Conservation (phyloP, 2,329 filamentous ascomycete genomes). For the Hypoxylon sp. region DNA sequence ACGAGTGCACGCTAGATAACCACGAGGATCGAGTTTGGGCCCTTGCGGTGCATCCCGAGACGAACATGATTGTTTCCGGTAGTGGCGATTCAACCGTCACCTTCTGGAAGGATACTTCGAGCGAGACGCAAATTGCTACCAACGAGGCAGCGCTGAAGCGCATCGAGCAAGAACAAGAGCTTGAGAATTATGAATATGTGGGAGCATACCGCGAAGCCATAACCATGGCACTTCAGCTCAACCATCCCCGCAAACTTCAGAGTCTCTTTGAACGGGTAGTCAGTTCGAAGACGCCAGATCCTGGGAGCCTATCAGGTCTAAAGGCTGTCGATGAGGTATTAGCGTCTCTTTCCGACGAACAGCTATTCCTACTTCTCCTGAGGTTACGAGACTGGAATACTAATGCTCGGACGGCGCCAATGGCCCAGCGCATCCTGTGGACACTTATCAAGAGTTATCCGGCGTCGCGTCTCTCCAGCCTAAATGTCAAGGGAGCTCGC, state of each 20-base stretch:
- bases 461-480: constrained; percentile 77
- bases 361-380: constrained; percentile 85
- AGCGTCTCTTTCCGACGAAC: constrained; percentile 81
- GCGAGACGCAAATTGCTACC: constrained; percentile 79
- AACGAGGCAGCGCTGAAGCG: constrained; percentile 80
- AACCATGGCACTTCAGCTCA: constrained; percentile 89
- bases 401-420: constrained; percentile 85
- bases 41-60: constrained; percentile 76
- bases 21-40: constrained; percentile 97
- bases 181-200: constrained; percentile 91
- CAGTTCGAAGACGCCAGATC: constrained; percentile 69
- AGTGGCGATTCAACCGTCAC: constrained; percentile 93
- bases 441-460: constrained; percentile 85
- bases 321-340: constrained; percentile 86
- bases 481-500: constrained; percentile 70
- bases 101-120: constrained; percentile 95
- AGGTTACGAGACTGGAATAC: constrained; percentile 97
- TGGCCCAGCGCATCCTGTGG: constrained; percentile 88
- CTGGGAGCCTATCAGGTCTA: constrained; percentile 72
- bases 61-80: constrained; percentile 85
- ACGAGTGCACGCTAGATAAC: constrained; percentile 92
- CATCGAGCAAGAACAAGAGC: constrained; percentile 92
- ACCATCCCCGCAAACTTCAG: constrained; percentile 90
- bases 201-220: constrained; percentile 95
- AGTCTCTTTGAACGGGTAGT: constrained; percentile 86